Evolutionary conservation across 75 land plant species (phyloP), one percentile per base, ranked within the genome.

Genomic region (Pinus tabuliformis): DNA sequence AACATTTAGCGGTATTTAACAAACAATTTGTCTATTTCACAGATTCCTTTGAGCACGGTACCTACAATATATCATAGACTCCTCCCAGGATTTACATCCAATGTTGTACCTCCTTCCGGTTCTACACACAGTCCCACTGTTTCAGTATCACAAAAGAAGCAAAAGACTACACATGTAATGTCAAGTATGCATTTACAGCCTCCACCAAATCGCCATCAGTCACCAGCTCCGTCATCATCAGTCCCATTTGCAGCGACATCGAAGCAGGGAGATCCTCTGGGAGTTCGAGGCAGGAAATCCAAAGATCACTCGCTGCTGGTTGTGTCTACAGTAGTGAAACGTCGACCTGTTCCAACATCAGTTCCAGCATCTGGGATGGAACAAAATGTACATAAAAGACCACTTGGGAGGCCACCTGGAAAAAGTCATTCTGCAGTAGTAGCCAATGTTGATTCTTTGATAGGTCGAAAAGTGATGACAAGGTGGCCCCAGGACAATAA

Each of bases 401-500:
- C 62, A 24, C 37, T 33, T 0, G 75, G 75, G 17, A 30, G 59
- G 59, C 62, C 42, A 56, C 73, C 52, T 68, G 72, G 72, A 1
- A 68, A 68, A 49, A 42, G 18, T 77, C 84, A 76, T 37, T 73
- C 76, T 61, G 65, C 79, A 52, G 83, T 82, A 76, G 60, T 64
- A 11, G 65, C 61, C 59, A 57, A 76, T 68, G 61, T 73, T 64
- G 86, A 90, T 78, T 82, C 84, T 73, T 84, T 89, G 78, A 81
- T 95, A 62, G 99, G 99, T 24, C 79, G 86, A 75, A 90, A 80
- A 81, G 92, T 96, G 16, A 81, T 72, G 79, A 96, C 92, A 52
- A 75, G 94, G 68, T 96, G 99, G 99, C 99, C 99, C 45, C 94
- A 86, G 37, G 99, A 96, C 73, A 96, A 96, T 57, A 84, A 78